phyloP scores from a whole-genome alignment of 805 yeast species.

The Cyberlindnera petersonii region DNA sequence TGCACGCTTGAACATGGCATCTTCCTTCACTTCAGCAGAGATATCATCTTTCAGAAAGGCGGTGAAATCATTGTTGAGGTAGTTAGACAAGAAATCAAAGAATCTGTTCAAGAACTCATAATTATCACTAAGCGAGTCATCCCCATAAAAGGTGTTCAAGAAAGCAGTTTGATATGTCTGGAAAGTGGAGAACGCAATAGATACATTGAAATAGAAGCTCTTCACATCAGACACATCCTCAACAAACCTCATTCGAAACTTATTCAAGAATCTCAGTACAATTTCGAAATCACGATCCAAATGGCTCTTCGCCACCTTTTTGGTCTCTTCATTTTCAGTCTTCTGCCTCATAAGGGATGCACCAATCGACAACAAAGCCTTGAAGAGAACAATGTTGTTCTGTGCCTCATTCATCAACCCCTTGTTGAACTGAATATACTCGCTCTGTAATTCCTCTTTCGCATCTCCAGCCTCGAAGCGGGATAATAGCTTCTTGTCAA shows the following conservation, averaged over 20 bases:
- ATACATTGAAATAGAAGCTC: slow-evolving; percentile 20
- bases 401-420: slow-evolving; percentile 21
- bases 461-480: slow-evolving; percentile 21
- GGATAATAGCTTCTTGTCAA: slow-evolving; percentile 6
- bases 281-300: slow-evolving; percentile 26
- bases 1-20: slow-evolving; percentile 19
- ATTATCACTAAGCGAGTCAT: slow-evolving; percentile 23
- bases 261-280: slow-evolving; percentile 25
- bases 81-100: slow-evolving; percentile 21
- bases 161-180: slow-evolving; percentile 25
- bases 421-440: slow-evolving; percentile 20
- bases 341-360: slow-evolving; percentile 20
- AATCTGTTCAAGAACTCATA: slow-evolving; percentile 21
- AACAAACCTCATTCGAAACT: slow-evolving; percentile 18
- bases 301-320: slow-evolving; percentile 9
- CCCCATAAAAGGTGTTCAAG: slow-evolving; percentile 22
- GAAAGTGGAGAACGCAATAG: slow-evolving; percentile 25
- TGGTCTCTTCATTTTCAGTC: slow-evolving; percentile 10
- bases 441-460: slow-evolving; percentile 20
- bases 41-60: slow-evolving; percentile 17
- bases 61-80: slow-evolving; percentile 20
- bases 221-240: slow-evolving; percentile 10
- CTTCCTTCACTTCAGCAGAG: slow-evolving; percentile 8
- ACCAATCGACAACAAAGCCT: slow-evolving; percentile 23
- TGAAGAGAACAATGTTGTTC: slow-evolving; percentile 26